Evolutionary conservation across 1,139 yeast genomes (phyloP).

Genomic region (Suhomyces atakaporum): DNA sequence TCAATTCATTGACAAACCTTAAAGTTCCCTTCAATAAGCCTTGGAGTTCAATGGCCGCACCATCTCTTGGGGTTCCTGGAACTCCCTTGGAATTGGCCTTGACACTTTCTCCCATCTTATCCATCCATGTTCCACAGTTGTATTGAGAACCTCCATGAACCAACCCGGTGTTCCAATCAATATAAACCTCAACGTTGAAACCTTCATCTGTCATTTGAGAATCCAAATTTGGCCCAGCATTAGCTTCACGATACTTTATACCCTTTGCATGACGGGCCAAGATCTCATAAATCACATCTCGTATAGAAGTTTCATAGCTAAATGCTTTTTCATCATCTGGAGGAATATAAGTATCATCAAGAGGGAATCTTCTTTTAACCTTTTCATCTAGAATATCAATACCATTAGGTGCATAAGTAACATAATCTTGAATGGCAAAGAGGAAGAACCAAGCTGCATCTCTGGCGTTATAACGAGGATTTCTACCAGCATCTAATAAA

Average conservation of each 20-base stretch:
- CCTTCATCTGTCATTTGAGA: conserved; percentile 93
- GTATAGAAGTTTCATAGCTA: conserved; percentile 64
- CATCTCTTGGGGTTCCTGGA: conserved; percentile 98
- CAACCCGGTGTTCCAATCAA: conserved; percentile 89
- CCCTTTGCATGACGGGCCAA: conserved; percentile 85
- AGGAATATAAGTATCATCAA: conserved; percentile 78
- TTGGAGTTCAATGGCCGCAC: conserved; percentile 91
- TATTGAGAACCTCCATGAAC: conserved; percentile 88
- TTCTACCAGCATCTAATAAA: conserved; percentile 85
- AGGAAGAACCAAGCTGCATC: conserved; percentile 97
- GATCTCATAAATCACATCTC: conserved; percentile 81
- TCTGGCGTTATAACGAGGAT: conserved; percentile 93
- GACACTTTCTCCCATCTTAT: conserved; percentile 95
- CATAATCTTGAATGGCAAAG: conserved; percentile 84
- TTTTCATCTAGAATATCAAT: conserved; percentile 62
- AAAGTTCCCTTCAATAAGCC: conserved; percentile 84
- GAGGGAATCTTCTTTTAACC: conserved; percentile 83
- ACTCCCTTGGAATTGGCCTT: conserved; percentile 81
- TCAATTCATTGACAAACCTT: conserved; percentile 70
- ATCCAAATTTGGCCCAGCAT: conserved; percentile 87
- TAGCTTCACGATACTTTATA: conserved; percentile 87
- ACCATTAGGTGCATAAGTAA: conserved; percentile 69
- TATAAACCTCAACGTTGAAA: conserved; percentile 74
- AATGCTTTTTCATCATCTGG: conserved; percentile 76
- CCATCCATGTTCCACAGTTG: conserved; percentile 99